Conservation (phyloP, 768 basidiomycete genomes). For the Chalciporus chontae region DNA sequence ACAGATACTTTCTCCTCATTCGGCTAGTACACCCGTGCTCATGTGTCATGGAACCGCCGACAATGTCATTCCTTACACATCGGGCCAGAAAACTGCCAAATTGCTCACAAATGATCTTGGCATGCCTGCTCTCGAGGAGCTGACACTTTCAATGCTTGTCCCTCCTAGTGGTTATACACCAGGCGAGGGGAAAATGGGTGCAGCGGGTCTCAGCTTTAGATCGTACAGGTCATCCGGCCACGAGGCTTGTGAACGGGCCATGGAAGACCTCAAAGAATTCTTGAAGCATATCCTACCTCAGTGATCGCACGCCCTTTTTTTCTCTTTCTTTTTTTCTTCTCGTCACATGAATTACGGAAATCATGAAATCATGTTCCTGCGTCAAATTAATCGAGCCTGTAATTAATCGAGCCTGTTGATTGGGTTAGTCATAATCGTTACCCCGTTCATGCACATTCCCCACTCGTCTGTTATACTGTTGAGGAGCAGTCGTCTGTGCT, state of each 20-base stretch:
- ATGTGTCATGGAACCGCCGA: constrained; percentile 84
- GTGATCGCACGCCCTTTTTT: constrained; percentile 5
- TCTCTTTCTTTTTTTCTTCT: too few species aligned
- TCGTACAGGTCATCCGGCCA: constrained; percentile 69
- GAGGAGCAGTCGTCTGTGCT: too few species aligned
- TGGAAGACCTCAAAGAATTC: constrained; percentile 70
- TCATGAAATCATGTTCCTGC: background rate
- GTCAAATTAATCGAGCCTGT: too few species aligned
- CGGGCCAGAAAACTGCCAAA: constrained; percentile 53
- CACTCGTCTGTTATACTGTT: too few species aligned
- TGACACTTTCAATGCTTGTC: constrained; percentile 32
- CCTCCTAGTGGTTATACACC: constrained; percentile 19
- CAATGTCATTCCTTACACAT: constrained; percentile 59
- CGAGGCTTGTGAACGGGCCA: constrained; percentile 57
- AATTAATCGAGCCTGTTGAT: background rate
- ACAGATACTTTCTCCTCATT: constrained; percentile 61
- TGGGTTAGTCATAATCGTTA: background rate
- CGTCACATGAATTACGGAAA: background rate
- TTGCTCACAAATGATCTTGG: constrained; percentile 54
- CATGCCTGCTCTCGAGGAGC: constrained; percentile 37
- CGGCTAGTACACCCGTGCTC: constrained; percentile 69
- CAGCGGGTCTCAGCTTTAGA: constrained; percentile 60
- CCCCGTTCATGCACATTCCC: background rate
- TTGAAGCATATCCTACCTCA: constrained; percentile 54
- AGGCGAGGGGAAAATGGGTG: constrained; percentile 17